A percentile compares a stretch with the other conserved stretches of the same genome.
Evolutionary conservation across 2,329 filamentous ascomycete genomes (phyloP).

Genomic region (Fusarium sp.): DNA sequence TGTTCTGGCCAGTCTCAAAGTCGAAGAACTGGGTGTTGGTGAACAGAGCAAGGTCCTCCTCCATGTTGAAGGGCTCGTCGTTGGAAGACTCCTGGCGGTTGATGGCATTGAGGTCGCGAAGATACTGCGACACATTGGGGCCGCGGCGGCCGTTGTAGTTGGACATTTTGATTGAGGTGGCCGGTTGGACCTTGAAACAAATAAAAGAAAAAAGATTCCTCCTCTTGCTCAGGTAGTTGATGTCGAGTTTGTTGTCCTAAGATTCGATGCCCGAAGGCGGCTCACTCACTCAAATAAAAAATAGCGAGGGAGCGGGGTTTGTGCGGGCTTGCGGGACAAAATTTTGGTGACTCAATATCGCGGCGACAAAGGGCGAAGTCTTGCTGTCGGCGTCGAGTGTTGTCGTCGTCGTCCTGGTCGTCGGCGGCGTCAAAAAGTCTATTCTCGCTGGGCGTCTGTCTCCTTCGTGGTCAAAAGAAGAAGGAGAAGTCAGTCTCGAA

Average conservation of each 20-base stretch:
- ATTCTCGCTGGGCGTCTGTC: conserved; percentile 10
- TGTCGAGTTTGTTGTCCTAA: conserved; percentile 8
- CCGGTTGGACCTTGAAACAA: not conserved
- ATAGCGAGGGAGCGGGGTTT: conserved; percentile 43
- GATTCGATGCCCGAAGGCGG: conserved; percentile 22
- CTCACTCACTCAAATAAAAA: conserved; percentile 15
- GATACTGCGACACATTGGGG: conserved; percentile 90
- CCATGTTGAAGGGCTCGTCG: conserved; percentile 72
- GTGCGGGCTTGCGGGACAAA: conserved; percentile 38
- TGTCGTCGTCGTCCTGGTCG: conserved; percentile 16
- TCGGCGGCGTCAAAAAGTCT: conserved; percentile 10
- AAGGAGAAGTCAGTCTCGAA: conserved; percentile 14
- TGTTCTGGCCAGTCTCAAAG: conserved; percentile 74
- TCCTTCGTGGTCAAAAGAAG: conserved; percentile 15
- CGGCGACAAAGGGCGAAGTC: conserved; percentile 6
- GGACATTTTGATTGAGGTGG: conserved; percentile 66
- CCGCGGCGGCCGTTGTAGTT: conserved; percentile 81
- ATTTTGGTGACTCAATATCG: conserved; percentile 32
- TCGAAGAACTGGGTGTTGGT: conserved; percentile 87
- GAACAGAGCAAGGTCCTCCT: conserved; percentile 82
- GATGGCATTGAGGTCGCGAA: conserved; percentile 85
- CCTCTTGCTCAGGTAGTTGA: conserved; percentile 16
- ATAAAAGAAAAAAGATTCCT: conserved; percentile 6
- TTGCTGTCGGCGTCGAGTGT: conserved; percentile 17
- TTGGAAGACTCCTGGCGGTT: conserved; percentile 67